phyloP scores from a whole-genome alignment of 1,284 basidiomycete genomes.

The Naganishia cerealis region DNA sequence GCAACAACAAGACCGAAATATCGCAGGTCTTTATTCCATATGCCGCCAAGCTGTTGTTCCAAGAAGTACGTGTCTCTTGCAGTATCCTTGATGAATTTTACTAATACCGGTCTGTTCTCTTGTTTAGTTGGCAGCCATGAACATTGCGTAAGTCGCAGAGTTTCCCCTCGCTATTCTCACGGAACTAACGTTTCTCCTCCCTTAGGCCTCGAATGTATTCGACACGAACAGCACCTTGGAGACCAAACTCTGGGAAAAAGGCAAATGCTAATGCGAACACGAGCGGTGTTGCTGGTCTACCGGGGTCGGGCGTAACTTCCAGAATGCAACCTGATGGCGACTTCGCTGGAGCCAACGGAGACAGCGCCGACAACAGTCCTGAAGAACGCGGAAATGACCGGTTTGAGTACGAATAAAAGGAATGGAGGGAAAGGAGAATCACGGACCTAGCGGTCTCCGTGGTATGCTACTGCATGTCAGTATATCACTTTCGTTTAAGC shows the following conservation, averaged over 20 bases:
- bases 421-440: neutral
- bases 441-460: neutral
- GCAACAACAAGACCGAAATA: slow-evolving; percentile 91
- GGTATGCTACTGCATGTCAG: neutral
- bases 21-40: slow-evolving; percentile 77
- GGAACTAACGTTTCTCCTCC: neutral
- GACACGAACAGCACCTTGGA: slow-evolving; percentile 49
- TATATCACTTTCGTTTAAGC: slow-evolving; percentile 4
- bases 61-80: slow-evolving; percentile 59
- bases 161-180: neutral
- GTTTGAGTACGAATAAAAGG: slow-evolving; percentile 21
- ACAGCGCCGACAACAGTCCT: slow-evolving; percentile 19
- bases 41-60: slow-evolving; percentile 77
- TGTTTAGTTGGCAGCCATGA: slow-evolving; percentile 49
- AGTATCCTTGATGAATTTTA: neutral
- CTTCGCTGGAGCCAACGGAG: slow-evolving; percentile 14
- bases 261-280: slow-evolving; percentile 16
- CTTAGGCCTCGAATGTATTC: slow-evolving; percentile 35
- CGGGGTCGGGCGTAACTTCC: slow-evolving; percentile 15
- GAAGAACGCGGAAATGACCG: slow-evolving; percentile 25
- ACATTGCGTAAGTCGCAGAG: slow-evolving; percentile 46
- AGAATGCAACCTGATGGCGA: slow-evolving; percentile 23
- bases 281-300: slow-evolving; percentile 14
- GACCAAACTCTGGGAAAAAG: slow-evolving; percentile 43
- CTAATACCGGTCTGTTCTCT: neutral